Conservation (phyloP, 495 filamentous ascomycete species). For the Penicillium crystallinum region DNA sequence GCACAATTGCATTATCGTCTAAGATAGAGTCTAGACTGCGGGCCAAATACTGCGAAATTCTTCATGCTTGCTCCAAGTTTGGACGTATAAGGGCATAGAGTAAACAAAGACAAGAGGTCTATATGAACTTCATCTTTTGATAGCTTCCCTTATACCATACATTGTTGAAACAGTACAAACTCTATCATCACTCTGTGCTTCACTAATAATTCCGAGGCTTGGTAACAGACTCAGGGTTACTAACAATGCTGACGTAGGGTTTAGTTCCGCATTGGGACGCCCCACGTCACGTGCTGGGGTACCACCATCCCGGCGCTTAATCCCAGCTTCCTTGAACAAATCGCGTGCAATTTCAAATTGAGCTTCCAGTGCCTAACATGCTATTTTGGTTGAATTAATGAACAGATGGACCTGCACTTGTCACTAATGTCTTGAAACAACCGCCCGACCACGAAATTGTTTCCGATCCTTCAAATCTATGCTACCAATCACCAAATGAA, state of each 20-base stretch:
- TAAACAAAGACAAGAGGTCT: too few relatives aligned
- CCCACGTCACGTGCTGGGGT: constrained; percentile 22
- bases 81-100: too few relatives aligned
- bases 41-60: too few relatives aligned
- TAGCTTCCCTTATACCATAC: too few relatives aligned
- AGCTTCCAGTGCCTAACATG: not conserved
- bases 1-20: too few relatives aligned
- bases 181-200: not conserved
- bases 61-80: too few relatives aligned
- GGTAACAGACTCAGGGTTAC: not conserved
- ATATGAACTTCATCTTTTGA: too few relatives aligned
- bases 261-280: constrained; percentile 16
- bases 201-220: not conserved
- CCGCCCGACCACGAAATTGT: not conserved
- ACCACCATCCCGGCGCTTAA: constrained; percentile 6
- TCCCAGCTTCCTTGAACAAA: constrained; percentile 11
- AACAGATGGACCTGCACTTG: not conserved
- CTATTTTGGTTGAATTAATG: not conserved
- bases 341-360: constrained; percentile 7
- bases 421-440: not conserved
- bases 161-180: too few relatives aligned
- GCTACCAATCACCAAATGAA: constrained; percentile 2
- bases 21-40: too few relatives aligned
- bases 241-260: constrained; percentile 10
- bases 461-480: not conserved